phyloP scores from a whole-genome alignment of 2,329 filamentous ascomycete genomes.

The Pezicula rhizophila region DNA sequence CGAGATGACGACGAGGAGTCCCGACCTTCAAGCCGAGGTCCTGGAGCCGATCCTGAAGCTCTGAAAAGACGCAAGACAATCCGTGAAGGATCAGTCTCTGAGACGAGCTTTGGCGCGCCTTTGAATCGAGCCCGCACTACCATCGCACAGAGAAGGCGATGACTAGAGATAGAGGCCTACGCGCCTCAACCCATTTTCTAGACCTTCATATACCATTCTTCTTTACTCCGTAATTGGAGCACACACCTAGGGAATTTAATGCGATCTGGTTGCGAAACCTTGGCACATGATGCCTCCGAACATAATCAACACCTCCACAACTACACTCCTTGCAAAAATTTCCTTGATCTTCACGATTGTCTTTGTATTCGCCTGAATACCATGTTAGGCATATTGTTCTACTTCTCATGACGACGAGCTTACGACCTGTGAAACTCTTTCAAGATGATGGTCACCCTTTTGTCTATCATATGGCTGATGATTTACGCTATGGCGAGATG shows the following conservation, averaged over 20 bases:
- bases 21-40: slow-evolving; percentile 53
- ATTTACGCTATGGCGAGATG: slow-evolving; percentile 35
- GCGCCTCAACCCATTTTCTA: neutral
- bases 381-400: slow-evolving; percentile 30
- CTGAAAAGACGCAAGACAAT: slow-evolving; percentile 77
- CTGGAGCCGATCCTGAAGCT: slow-evolving; percentile 50
- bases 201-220: slow-evolving; percentile 1
- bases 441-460: slow-evolving; percentile 26
- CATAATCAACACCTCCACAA: slow-evolving; percentile 22
- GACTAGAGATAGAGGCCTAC: slow-evolving; percentile 1
- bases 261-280: neutral
- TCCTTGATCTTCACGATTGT: slow-evolving; percentile 25
- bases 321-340: slow-evolving; percentile 25
- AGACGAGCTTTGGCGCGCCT: slow-evolving; percentile 41
- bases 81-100: slow-evolving; percentile 52
- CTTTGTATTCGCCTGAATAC: slow-evolving; percentile 33
- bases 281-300: slow-evolving; percentile 15
- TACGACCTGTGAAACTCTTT: slow-evolving; percentile 32
- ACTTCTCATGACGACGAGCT: slow-evolving; percentile 34
- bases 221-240: neutral
- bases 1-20: slow-evolving; percentile 41
- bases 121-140: slow-evolving; percentile 41
- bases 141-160: slow-evolving; percentile 33
- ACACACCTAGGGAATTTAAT: neutral
- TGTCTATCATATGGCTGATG: slow-evolving; percentile 38